Evolutionary conservation across 108 stramenopile genomes (phyloP).

Genomic region (Craspedostauros australis): DNA sequence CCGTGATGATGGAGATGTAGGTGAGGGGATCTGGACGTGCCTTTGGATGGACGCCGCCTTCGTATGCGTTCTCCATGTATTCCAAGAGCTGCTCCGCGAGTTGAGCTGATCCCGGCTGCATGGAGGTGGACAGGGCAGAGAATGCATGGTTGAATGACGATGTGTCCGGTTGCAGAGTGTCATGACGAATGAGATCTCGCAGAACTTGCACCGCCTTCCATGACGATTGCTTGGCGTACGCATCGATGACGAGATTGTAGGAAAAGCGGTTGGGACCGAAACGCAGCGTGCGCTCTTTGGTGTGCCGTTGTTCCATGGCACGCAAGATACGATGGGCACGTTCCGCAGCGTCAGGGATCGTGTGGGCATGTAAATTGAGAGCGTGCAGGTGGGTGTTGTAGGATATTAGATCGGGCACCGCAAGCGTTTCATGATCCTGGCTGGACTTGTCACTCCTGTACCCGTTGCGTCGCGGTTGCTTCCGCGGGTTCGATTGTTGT

Average conservation of each 20-base stretch:
- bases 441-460: too few species aligned
- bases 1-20: constrained; percentile 38
- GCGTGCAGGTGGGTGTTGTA: constrained; percentile 47
- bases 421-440: neutral
- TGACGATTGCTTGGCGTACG: constrained; percentile 38
- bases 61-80: constrained; percentile 44
- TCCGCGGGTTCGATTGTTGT: too few species aligned
- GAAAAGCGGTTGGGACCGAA: constrained; percentile 55
- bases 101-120: constrained; percentile 22
- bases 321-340: constrained; percentile 24
- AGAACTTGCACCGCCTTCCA: constrained; percentile 42
- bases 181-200: constrained; percentile 35
- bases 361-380: constrained; percentile 18
- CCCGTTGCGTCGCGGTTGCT: too few species aligned
- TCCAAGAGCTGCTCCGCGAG: constrained; percentile 44
- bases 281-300: constrained; percentile 3
- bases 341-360: constrained; percentile 14
- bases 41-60: constrained; percentile 21
- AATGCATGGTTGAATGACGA: constrained; percentile 63
- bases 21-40: constrained; percentile 51
- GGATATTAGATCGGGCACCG: constrained; percentile 29
- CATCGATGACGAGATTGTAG: constrained; percentile 64
- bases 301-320: constrained; percentile 13
- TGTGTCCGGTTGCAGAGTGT: constrained; percentile 44
- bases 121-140: constrained; percentile 40